These are phyloP conservation scores for Croton setiger DNA, from an alignment of 441 rosid species.

Conservation along the genomic window DNA sequence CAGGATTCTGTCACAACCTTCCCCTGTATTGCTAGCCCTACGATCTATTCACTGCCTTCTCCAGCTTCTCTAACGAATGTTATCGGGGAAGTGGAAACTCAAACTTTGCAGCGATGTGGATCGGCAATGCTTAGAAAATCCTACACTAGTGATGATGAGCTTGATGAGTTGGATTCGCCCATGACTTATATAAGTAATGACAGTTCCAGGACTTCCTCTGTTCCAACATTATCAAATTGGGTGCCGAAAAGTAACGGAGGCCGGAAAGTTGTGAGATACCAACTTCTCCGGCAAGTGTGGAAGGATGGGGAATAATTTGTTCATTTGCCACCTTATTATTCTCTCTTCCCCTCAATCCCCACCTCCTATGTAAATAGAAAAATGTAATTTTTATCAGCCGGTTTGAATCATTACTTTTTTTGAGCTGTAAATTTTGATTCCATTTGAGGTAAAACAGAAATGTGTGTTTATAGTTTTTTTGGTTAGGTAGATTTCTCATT, in stretches of 20 bases:
- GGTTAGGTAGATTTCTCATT: neutral
- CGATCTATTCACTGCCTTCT: constrained; percentile 57
- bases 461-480: neutral
- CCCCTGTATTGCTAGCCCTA: constrained; percentile 62
- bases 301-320: constrained; percentile 32
- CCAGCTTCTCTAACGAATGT: constrained; percentile 44
- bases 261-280: constrained; percentile 60
- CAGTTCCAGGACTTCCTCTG: constrained; percentile 34
- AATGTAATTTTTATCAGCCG: neutral
- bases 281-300: constrained; percentile 77
- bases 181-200: constrained; percentile 47
- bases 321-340: neutral
- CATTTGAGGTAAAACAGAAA: neutral
- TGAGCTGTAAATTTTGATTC: constrained; percentile 17
- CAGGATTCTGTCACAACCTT: constrained; percentile 41
- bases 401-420: neutral
- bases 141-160: constrained; percentile 80
- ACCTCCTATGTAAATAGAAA: neutral
- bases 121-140: constrained; percentile 60
- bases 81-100: constrained; percentile 49
- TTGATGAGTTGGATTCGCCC: constrained; percentile 75
- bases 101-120: constrained; percentile 43
- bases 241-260: constrained; percentile 44
- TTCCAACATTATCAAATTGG: constrained; percentile 41
- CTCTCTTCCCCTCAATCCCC: neutral